Evolutionary conservation across 768 basidiomycete species (phyloP), one percentile per base, ranked within the genome.

Genomic region (Sutorius australiensis): DNA sequence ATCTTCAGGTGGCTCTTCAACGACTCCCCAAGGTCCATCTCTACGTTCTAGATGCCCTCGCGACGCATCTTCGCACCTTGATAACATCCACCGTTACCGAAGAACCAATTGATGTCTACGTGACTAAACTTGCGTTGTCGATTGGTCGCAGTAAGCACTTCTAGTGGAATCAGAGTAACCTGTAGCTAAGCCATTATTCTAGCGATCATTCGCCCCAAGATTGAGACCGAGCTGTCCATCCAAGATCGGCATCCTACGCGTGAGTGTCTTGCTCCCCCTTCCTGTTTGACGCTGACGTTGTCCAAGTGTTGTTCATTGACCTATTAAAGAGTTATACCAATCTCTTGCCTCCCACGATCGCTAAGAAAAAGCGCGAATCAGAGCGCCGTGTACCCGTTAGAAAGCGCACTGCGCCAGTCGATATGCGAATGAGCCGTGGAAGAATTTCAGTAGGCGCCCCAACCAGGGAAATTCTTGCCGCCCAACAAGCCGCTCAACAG

Each of bases 221-320:
- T 76, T 37, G 94, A 98, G 66, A 86, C 83, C 6, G 82, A 92
- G 51, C 66, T 94, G 24, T 92, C 94, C 3, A 86, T 98, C 55
- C 92, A 95, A 67, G 94, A 94, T 66, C 88, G 92, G 37, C 87
- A 95, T 73, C 84, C 92, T 47, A 80, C 87, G 14, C 72, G 90
- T 87, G 68, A 59, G 82, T 74, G 24, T 11, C 17, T 17, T 3
- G 24, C 45, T 43, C 14, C 24, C n/a, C 28, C 32, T 8, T 37
- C 17, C 3, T 1, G 6, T 42, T 41, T 30, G 21, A 38, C 13
- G 12, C 47, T 46, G 16, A 53, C 31, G 9, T 6, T 21, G 41
- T 19, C 42, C 37, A 37, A 91, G 89, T 89, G 40, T 73, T 98
- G 55, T 87, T 97, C 69, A 81, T 92, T 32, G 93, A 95, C 64